These are phyloP conservation scores for Nannochloropsis salina DNA, from an alignment of 108 stramenopile genomes.

Conservation along the genomic window DNA sequence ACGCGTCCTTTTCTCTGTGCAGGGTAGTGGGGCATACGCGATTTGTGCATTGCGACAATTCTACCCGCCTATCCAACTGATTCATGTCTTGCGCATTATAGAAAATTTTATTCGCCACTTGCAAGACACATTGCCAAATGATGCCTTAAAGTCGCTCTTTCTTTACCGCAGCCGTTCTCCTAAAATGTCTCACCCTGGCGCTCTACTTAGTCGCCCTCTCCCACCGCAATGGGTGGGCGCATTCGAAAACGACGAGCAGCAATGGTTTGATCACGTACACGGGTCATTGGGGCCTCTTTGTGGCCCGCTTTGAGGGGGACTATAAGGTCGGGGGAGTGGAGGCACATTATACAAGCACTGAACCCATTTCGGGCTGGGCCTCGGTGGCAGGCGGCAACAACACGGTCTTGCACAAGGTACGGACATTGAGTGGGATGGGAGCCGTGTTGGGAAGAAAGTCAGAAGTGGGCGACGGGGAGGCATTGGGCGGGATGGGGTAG, in stretches of 20 bases:
- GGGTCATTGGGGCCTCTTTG: constrained; percentile 5
- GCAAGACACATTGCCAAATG: no score
- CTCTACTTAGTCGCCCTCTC: neutral
- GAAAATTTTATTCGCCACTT: no score
- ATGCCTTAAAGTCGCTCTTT: no score
- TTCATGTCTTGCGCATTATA: no score
- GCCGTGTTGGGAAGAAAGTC: neutral
- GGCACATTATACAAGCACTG: constrained; percentile 5
- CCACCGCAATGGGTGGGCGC: constrained; percentile 10
- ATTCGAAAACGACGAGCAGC: constrained; percentile 16
- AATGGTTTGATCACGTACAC: constrained; percentile 2
- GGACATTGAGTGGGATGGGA: neutral
- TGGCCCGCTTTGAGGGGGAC: neutral
- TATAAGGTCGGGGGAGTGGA: neutral
- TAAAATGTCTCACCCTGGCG: neutral
- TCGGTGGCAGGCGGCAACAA: neutral
- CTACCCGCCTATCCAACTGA: constrained; percentile 8
- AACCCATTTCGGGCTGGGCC: neutral
- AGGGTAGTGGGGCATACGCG: no score
- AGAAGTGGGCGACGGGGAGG: no score
- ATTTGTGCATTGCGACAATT: neutral
- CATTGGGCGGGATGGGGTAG: no score
- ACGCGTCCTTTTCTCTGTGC: no score
- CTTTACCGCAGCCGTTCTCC: neutral
- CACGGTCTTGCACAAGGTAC: neutral